These are phyloP conservation scores for Pisolithus tinctorius DNA, from an alignment of 768 basidiomycete genomes.

Conservation along the genomic window DNA sequence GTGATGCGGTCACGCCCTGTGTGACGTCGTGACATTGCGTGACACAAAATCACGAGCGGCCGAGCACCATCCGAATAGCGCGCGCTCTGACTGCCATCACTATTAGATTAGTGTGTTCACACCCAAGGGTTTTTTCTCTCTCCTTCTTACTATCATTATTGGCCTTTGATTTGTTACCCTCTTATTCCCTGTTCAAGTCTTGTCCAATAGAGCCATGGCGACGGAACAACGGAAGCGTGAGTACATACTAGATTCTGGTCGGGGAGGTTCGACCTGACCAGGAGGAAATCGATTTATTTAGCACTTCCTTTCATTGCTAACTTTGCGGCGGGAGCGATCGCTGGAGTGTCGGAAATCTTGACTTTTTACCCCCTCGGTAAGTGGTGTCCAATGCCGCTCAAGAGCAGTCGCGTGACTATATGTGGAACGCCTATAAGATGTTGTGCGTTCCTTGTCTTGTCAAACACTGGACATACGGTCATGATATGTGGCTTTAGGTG, in stretches of 20 bases:
- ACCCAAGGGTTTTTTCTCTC: background rate
- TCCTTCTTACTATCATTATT: slow-evolving; percentile 1
- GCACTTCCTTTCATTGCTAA: slow-evolving; percentile 84
- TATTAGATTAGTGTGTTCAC: background rate
- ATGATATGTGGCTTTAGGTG: slow-evolving; percentile 44
- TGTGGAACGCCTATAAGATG: slow-evolving; percentile 49
- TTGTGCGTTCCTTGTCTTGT: slow-evolving; percentile 46
- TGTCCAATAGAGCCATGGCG: slow-evolving; percentile 12
- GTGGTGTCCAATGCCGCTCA: slow-evolving; percentile 16
- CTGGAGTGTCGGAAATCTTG: slow-evolving; percentile 79
- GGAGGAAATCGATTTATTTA: slow-evolving; percentile 22
- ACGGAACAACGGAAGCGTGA: slow-evolving; percentile 29
- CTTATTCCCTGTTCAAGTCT: background rate
- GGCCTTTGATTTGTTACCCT: background rate
- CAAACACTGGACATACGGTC: background rate
- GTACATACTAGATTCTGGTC: slow-evolving; percentile 2
- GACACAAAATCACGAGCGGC: too few species aligned
- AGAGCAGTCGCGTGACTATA: slow-evolving; percentile 1
- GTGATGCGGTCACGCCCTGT: slow-evolving; percentile 7
- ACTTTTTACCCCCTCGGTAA: slow-evolving; percentile 88
- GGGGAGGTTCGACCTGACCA: slow-evolving; percentile 3
- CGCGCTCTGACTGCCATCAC: background rate
- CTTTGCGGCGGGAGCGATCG: slow-evolving; percentile 94
- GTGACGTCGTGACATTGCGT: too few species aligned
- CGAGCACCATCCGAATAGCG: too few species aligned